These are phyloP conservation scores for Chrysoporthe cubensis DNA, from an alignment of 2,329 filamentous ascomycete species.

Conservation along the genomic window DNA sequence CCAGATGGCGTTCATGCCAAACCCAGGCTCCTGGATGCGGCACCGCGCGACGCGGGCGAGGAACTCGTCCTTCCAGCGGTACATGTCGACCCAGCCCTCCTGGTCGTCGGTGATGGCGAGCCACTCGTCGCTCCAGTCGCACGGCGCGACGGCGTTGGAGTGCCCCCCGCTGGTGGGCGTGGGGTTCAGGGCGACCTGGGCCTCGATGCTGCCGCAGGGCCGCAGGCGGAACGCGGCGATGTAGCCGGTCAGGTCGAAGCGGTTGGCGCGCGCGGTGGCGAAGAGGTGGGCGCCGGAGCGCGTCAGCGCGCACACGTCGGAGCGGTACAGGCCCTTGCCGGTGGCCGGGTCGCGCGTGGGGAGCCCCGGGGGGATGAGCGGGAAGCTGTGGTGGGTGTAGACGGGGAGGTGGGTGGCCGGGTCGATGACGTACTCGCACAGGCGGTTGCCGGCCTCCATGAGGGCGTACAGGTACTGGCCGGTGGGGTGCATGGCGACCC, in stretches of 20 bases:
- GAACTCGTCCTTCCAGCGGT: constrained; percentile 83
- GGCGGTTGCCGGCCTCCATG: constrained; percentile 86
- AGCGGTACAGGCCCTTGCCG: constrained; percentile 70
- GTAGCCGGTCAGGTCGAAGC: constrained; percentile 76
- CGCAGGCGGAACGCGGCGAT: constrained; percentile 78
- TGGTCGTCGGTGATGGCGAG: constrained; percentile 89
- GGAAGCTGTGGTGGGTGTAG: constrained; percentile 77
- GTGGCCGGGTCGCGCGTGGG: constrained; percentile 46
- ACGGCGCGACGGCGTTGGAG: constrained; percentile 84
- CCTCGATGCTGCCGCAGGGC: constrained; percentile 71
- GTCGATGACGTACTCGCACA: constrained; percentile 83
- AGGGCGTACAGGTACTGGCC: constrained; percentile 82
- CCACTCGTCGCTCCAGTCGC: constrained; percentile 86
- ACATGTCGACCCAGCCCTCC: constrained; percentile 85
- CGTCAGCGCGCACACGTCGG: constrained; percentile 79
- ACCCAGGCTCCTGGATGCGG: constrained; percentile 83
- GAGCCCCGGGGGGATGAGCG: constrained; percentile 77
- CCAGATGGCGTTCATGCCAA: constrained; percentile 97
- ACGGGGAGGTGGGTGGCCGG: constrained; percentile 72
- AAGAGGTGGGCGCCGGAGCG: constrained; percentile 76
- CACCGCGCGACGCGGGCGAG: constrained; percentile 76
- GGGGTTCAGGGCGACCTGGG: constrained; percentile 79
- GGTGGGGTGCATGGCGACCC: constrained; percentile 82
- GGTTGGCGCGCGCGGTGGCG: constrained; percentile 81
- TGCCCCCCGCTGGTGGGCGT: constrained; percentile 88